Conservation (phyloP, 2,329 filamentous ascomycete species). For the Ustulina deusta region DNA sequence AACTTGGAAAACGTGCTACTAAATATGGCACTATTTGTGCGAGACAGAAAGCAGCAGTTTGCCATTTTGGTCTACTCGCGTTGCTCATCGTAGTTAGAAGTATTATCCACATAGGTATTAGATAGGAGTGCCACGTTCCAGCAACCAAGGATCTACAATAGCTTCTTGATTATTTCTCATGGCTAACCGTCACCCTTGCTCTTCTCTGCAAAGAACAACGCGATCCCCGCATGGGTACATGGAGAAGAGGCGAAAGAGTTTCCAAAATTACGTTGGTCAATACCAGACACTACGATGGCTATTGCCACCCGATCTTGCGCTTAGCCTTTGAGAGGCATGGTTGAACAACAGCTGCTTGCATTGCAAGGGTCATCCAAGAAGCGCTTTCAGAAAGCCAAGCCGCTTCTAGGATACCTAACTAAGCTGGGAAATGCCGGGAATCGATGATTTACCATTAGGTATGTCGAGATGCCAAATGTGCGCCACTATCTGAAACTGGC, state of each 20-base stretch:
- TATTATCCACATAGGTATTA: background rate
- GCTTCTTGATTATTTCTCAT: background rate
- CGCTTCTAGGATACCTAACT: slow-evolving; percentile 4
- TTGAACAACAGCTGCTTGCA: slow-evolving; percentile 6
- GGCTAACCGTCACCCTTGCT: background rate
- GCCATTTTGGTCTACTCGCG: background rate
- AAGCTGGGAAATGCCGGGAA: slow-evolving; percentile 12
- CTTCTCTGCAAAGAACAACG: background rate
- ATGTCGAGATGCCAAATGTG: slow-evolving; percentile 17
- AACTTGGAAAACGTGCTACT: background rate
- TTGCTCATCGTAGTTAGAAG: background rate
- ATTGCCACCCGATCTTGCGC: slow-evolving; percentile 19
- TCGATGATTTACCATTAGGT: background rate
- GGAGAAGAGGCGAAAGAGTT: slow-evolving; percentile 1
- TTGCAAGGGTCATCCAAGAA: slow-evolving; percentile 19
- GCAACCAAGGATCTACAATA: slow-evolving; percentile 11
- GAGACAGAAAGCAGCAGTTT: background rate
- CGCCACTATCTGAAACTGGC: slow-evolving; percentile 11
- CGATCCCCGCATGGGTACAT: background rate
- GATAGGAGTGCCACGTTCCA: slow-evolving; percentile 4
- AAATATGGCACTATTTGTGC: background rate
- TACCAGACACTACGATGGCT: slow-evolving; percentile 3
- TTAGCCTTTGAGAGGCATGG: slow-evolving; percentile 26
- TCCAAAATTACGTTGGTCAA: slow-evolving; percentile 10
- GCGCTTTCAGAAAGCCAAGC: slow-evolving; percentile 5